phyloP scores from a whole-genome alignment of 2,329 filamentous ascomycete genomes.

The Trichoderma harzianum region DNA sequence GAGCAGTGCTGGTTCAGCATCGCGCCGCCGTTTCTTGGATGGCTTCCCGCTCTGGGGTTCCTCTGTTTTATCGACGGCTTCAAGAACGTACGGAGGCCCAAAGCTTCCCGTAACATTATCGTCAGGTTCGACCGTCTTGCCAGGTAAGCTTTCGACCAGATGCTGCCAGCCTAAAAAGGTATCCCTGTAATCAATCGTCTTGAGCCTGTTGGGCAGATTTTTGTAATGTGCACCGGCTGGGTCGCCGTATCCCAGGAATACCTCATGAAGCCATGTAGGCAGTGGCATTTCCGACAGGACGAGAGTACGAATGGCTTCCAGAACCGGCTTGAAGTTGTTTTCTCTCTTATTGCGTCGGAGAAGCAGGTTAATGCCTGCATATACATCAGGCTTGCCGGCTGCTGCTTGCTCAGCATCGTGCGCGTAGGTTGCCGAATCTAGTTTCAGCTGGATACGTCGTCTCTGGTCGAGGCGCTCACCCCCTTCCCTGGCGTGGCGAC shows the following conservation, averaged over 20 bases:
- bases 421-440: conserved; percentile 77
- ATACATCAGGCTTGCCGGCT: conserved; percentile 71
- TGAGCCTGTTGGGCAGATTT: conserved; percentile 71
- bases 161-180: conserved; percentile 97
- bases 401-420: conserved; percentile 65
- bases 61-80: conserved; percentile 56
- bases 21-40: conserved; percentile 84
- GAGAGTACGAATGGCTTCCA: conserved; percentile 86
- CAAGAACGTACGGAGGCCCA: conserved; percentile 81
- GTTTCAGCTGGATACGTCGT: conserved; percentile 71
- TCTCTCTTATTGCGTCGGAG: conserved; percentile 80
- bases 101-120: conserved; percentile 70
- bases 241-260: conserved; percentile 96
- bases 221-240: conserved; percentile 84
- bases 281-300: conserved; percentile 81
- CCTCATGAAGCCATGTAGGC: conserved; percentile 90
- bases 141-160: conserved; percentile 83
- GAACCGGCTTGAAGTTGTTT: conserved; percentile 94
- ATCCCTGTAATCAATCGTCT: conserved; percentile 83
- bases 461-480: conserved; percentile 61
- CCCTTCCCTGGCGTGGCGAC: conserved; percentile 64
- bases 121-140: conserved; percentile 77
- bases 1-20: conserved; percentile 64
- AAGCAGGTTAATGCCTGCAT: conserved; percentile 80
- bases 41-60: conserved; percentile 53